phyloP scores from a whole-genome alignment of 768 basidiomycete genomes.

The Auricularia sp. region DNA sequence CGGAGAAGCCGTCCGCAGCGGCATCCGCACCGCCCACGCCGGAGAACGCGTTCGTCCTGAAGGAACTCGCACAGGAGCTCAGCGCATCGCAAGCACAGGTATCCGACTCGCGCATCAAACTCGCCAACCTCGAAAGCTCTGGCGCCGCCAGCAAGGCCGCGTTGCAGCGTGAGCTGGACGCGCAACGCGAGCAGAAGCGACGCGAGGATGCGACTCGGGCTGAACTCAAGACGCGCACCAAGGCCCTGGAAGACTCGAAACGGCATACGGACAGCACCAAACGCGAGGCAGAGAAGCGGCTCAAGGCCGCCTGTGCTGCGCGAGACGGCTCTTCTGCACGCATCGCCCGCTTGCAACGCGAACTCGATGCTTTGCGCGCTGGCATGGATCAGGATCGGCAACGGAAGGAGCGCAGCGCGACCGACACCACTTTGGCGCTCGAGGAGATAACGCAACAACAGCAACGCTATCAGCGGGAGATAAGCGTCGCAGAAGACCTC shows the following conservation, averaged over 20 bases:
- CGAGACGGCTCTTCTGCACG: conserved; percentile 52
- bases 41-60: conserved; percentile 60
- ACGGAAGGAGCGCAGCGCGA: conserved; percentile 24
- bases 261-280: conserved; percentile 70
- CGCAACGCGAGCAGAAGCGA: conserved; percentile 62
- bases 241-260: conserved; percentile 76
- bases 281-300: conserved; percentile 80
- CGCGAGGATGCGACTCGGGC: conserved; percentile 70
- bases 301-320: conserved; percentile 55
- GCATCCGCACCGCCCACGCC: conserved; percentile 20
- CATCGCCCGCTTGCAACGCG: conserved; percentile 49
- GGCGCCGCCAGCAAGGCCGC: conserved; percentile 50
- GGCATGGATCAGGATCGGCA: conserved; percentile 47
- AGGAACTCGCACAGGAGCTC: conserved; percentile 70
- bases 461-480: conserved; percentile 48
- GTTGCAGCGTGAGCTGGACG: conserved; percentile 66
- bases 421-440: conserved; percentile 38
- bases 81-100: conserved; percentile 48
- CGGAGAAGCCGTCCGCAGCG: conserved; percentile 9
- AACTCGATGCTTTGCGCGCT: conserved; percentile 46
- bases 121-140: conserved; percentile 46
- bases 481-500: conserved; percentile 56
- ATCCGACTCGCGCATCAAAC: conserved; percentile 57
- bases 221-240: conserved; percentile 77
- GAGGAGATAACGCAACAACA: conserved; percentile 33